Percentiles rank a stretch among this genome's conserved stretches.
These are phyloP conservation scores for Mycena rebaudengoi DNA, from an alignment of 768 basidiomycete genomes.

Conservation along the genomic window DNA sequence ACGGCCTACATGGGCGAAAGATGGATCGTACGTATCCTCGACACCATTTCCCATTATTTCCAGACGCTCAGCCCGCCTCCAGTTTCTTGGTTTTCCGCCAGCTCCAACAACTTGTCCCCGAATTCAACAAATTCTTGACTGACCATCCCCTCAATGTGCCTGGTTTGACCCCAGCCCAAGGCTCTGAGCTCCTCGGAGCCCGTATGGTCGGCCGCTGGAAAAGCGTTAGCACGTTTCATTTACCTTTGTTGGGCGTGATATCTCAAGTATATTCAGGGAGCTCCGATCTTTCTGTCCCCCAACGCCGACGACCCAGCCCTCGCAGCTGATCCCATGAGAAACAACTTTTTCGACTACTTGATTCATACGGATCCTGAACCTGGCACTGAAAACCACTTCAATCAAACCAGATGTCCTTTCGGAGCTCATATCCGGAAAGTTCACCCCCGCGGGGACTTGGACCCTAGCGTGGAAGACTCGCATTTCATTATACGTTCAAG, in stretches of 20 bases:
- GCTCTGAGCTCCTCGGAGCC: constrained; percentile 59
- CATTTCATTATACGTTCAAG: constrained; percentile 40
- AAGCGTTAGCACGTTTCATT: constrained; percentile 44
- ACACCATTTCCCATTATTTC: background rate
- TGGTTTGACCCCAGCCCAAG: constrained; percentile 46
- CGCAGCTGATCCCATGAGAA: background rate
- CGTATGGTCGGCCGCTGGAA: constrained; percentile 64
- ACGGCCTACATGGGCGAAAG: constrained; percentile 23
- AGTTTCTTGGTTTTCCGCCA: constrained; percentile 20
- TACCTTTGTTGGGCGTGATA: background rate
- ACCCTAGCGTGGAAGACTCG: constrained; percentile 9
- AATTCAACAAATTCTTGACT: constrained; percentile 53
- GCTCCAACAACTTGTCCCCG: constrained; percentile 26
- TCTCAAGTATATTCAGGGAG: background rate
- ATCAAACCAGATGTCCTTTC: background rate
- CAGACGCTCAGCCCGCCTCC: background rate
- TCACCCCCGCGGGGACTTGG: constrained; percentile 32
- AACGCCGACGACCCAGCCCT: background rate
- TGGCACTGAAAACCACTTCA: no score
- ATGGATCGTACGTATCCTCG: constrained; percentile 29
- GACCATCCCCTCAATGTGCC: constrained; percentile 47
- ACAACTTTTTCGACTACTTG: no score
- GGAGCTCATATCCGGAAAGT: constrained; percentile 15
- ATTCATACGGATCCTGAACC: no score
- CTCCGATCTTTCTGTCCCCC: background rate